Base-by-base conservation (phyloP, 1,139 yeast genomes). In the Protomyces pachydermus region DNA sequence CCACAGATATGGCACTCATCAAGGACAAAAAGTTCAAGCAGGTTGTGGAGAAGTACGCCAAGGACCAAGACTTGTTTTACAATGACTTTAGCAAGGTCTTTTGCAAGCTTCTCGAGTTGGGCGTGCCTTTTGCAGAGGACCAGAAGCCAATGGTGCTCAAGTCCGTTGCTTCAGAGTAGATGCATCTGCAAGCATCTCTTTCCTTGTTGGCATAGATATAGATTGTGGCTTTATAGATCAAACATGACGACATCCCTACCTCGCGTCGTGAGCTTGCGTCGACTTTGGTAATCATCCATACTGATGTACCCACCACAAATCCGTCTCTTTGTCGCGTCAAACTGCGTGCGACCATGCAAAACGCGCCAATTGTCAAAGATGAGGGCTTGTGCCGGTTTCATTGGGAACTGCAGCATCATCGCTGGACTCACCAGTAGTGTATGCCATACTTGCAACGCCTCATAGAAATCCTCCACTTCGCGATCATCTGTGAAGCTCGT, bases 311-410 rank as follows among this genome's bases (percentile, higher is more conserved):
- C 91, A 9, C 93, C 93, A 72, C 91, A 87, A 82, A 87, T 80
- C 71, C 91, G 78, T 73, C 91, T 79, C 71, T 82, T 80, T 18
- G 67, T 60, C 0, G 91, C 91, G 1, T 86, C 82, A 69, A 86
- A 86, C 65, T 81, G 86, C 60, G 86, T 83, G 71, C 91, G 80
- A 34, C 88, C 85, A 72, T 87, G 93, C 74, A 87, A 78, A 55
- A 86, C 85, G 69, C 93, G 75, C 91, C 91, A 86, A 73, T 87
- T 87, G 72, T 87, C 91, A 72, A 87, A 86, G 58, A 87, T 82
- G 69, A 86, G 75, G 35, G 67, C 56, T 63, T 83, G 85, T 2
- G 91, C 91, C 0, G 91, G 91, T 62, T 75, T 77, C 71, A 87
- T 79, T 70, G 81, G 85, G 72, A 84, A 77, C 68, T 81, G 80